Base-by-base conservation (phyloP, 345 rosid genomes). In the Euphorbia tirucalli region DNA sequence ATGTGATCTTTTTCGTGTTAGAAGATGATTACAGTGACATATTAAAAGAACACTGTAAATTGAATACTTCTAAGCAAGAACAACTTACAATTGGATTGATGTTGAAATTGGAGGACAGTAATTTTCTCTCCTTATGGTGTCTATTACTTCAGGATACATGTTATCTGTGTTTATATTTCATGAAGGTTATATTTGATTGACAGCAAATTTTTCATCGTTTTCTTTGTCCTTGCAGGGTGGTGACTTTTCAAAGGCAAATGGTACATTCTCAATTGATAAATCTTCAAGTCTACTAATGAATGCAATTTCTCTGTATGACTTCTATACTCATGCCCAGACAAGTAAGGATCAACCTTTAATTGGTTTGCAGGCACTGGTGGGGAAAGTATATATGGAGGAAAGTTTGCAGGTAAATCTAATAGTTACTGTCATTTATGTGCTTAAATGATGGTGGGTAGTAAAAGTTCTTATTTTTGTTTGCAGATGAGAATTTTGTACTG, bases 321-420 rank as follows among this genome's bases (percentile, higher is more conserved):
- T 83, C 71, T 71, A 76, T 78, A 75, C 66, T 69, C 74, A 79
- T 78, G 82, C 82, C 84, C 79, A 72, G 84, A 89, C 71, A 71
- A 82, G 80, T 83, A 83, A 87, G 84, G 85, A 82, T 68, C 72
- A 24, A 67, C 78, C 71, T 82, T 85, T 85, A 65, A 78, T 86
- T 95, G 87, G 82, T 86, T 86, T 89, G 90, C 93, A 96, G 99
- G 98, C 88, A 91, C 99, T 68, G 99, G 99, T 68, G 99, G 99
- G 73, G 98, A 96, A 84, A 91, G 98, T 74, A 91, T 93, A 73
- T 96, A 88, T 58, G 99, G 97, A 79, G 98, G 96, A 72, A 96
- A 91, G 79, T 93, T 96, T 87, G 76, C 90, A 60, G 99, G 99
- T 93, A 79, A 69, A 57, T 55, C 70, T 82, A 63, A 50, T 62